A percentile compares a stretch with the other conserved stretches of the same genome.
These are phyloP conservation scores for Aspergillus sp. DNA, from an alignment of 2,329 filamentous ascomycete species.

Conservation along the genomic window DNA sequence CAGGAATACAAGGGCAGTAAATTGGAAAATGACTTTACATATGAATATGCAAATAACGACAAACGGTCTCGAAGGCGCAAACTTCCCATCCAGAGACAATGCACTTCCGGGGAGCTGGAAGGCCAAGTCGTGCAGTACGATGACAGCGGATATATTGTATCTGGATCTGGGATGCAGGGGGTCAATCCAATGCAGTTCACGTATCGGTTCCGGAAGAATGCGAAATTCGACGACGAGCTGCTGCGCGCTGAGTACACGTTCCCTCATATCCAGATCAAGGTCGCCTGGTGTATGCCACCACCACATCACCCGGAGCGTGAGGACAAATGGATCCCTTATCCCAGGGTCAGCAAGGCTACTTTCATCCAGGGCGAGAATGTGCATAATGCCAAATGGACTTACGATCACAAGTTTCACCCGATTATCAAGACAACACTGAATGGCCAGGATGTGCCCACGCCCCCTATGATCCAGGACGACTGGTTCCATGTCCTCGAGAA, in stretches of 20 bases:
- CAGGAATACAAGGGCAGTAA: constrained; percentile 46
- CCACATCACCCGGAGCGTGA: constrained; percentile 49
- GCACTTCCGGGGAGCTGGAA: constrained; percentile 45
- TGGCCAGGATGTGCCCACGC: constrained; percentile 49
- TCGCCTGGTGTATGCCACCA: constrained; percentile 55
- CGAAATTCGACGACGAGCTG: constrained; percentile 54
- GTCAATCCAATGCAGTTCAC: constrained; percentile 53
- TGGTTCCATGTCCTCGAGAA: constrained; percentile 44
- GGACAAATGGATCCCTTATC: constrained; percentile 55
- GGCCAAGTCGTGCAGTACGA: constrained; percentile 53
- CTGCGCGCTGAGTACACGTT: constrained; percentile 55
- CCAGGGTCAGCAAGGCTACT: constrained; percentile 53
- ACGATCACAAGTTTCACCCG: constrained; percentile 50
- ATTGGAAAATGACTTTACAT: constrained; percentile 46
- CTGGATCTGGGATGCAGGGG: constrained; percentile 53
- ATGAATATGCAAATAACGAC: constrained; percentile 37
- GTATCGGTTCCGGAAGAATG: constrained; percentile 54
- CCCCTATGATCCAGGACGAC: constrained; percentile 53
- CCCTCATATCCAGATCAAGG: constrained; percentile 52
- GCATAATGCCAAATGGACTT: constrained; percentile 50
- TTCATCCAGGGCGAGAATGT: constrained; percentile 52
- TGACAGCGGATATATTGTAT: constrained; percentile 50
- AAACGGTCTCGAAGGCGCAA: constrained; percentile 26
- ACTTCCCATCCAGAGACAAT: constrained; percentile 46
- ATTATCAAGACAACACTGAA: constrained; percentile 50